Conservation (phyloP, 2,329 filamentous ascomycete species). For the Ampelomyces quisqualis region DNA sequence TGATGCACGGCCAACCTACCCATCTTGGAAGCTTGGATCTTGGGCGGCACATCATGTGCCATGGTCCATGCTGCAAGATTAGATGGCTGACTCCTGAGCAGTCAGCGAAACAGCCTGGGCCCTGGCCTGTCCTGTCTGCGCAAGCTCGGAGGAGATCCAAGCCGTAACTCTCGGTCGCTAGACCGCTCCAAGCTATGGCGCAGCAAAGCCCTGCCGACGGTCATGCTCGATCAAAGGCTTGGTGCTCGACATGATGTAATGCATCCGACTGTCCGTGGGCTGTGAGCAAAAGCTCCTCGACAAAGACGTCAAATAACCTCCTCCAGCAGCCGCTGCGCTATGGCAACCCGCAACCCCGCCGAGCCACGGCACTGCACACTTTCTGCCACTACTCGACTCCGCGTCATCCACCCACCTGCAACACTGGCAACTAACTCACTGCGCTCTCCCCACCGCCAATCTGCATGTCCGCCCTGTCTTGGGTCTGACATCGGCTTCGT, state of each 20-base stretch:
- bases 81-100: too few relatives aligned
- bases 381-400: conserved; percentile 9
- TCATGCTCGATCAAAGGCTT: conserved; percentile 16
- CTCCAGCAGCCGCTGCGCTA: not conserved
- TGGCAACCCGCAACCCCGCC: not conserved
- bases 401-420: conserved; percentile 38
- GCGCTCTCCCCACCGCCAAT: conserved; percentile 10
- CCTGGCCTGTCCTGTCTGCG: too few relatives aligned
- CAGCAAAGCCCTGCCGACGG: conserved; percentile 20
- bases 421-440: too few relatives aligned
- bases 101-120: too few relatives aligned
- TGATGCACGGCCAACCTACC: conserved; percentile 10
- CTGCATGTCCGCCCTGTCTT: conserved; percentile 8
- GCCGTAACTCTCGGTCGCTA: conserved; percentile 28
- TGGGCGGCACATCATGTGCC: too few relatives aligned
- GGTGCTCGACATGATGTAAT: conserved; percentile 32
- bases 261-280: too few relatives aligned
- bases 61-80: too few relatives aligned
- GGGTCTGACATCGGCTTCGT: conserved; percentile 11
- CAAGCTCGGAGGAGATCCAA: conserved; percentile 14
- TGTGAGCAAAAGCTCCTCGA: too few relatives aligned
- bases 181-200: conserved; percentile 17
- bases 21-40: not conserved
- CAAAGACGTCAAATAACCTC: too few relatives aligned
- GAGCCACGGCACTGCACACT: conserved; percentile 13